These are phyloP conservation scores for Funneliformis geosporum DNA, from an alignment of 192 early-diverging fungal genomes.

Conservation along the genomic window DNA sequence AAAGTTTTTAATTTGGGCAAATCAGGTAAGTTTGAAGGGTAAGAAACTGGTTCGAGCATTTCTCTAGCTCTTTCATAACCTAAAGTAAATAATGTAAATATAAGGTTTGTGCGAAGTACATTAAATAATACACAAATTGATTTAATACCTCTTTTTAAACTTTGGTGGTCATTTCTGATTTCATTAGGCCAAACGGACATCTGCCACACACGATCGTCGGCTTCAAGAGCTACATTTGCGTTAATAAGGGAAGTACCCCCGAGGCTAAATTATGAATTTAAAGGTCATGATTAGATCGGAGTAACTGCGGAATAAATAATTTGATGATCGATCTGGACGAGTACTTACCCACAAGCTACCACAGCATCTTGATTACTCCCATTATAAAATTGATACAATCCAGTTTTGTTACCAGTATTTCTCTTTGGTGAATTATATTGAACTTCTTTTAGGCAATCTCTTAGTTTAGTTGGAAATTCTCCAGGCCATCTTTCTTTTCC, in stretches of 20 bases:
- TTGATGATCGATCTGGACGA: too few relatives aligned
- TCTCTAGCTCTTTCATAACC: conserved; percentile 40
- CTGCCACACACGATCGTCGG: conserved; percentile 45
- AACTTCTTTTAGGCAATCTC: conserved; percentile 39
- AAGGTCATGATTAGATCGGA: background rate
- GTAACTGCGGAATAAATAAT: background rate
- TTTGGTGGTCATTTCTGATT: conserved; percentile 36
- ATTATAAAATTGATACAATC: conserved; percentile 45
- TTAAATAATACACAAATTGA: background rate
- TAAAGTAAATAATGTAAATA: conserved; percentile 32
- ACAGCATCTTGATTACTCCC: conserved; percentile 45
- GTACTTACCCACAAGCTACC: conserved; percentile 45
- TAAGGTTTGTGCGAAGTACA: background rate
- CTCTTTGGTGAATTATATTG: conserved; percentile 39
- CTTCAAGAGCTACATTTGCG: conserved; percentile 46
- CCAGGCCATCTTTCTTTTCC: conserved; percentile 53
- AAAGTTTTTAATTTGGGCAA: conserved; percentile 44
- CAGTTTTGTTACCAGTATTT: conserved; percentile 38
- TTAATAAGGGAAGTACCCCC: conserved; percentile 52
- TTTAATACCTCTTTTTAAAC: conserved; percentile 18
- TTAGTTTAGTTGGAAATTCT: conserved; percentile 42
- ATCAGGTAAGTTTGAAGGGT: conserved; percentile 44
- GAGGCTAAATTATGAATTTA: conserved; percentile 34
- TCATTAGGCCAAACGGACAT: conserved; percentile 41
- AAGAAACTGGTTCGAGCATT: conserved; percentile 43